These are phyloP conservation scores for Ceratocystis ficicola DNA, from an alignment of 2,329 filamentous ascomycete genomes.

Conservation along the genomic window DNA sequence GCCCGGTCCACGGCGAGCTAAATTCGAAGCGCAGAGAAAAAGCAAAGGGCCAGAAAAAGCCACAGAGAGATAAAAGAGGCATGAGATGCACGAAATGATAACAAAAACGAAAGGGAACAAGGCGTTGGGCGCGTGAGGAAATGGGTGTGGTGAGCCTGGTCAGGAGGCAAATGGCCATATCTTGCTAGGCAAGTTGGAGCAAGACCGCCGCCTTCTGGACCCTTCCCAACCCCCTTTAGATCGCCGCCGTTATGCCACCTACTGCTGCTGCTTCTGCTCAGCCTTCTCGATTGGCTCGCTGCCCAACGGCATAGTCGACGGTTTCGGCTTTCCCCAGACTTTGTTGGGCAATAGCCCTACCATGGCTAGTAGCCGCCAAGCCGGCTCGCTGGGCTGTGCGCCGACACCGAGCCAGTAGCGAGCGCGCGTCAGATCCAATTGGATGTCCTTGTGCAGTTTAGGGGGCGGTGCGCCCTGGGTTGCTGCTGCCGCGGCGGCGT, in stretches of 20 bases:
- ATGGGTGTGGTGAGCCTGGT: background rate
- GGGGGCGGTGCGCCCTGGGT: constrained; percentile 50
- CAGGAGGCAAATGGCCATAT: background rate
- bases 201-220: background rate
- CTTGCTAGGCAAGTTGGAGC: background rate
- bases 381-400: constrained; percentile 82
- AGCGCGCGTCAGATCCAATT: constrained; percentile 66
- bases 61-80: background rate
- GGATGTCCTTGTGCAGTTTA: constrained; percentile 89
- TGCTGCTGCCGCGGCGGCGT: constrained; percentile 43
- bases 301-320: constrained; percentile 15
- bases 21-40: background rate
- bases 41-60: background rate
- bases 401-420: constrained; percentile 97
- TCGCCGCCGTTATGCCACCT: background rate
- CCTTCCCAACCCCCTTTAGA: background rate
- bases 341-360: constrained; percentile 34
- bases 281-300: background rate
- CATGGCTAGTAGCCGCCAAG: constrained; percentile 77
- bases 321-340: constrained; percentile 20
- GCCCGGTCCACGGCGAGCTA: background rate
- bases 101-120: background rate
- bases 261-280: background rate
- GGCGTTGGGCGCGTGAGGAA: background rate
- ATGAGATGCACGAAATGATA: background rate